Conservation (phyloP, 1,284 basidiomycete species). For the Neonothopanus nambi region DNA sequence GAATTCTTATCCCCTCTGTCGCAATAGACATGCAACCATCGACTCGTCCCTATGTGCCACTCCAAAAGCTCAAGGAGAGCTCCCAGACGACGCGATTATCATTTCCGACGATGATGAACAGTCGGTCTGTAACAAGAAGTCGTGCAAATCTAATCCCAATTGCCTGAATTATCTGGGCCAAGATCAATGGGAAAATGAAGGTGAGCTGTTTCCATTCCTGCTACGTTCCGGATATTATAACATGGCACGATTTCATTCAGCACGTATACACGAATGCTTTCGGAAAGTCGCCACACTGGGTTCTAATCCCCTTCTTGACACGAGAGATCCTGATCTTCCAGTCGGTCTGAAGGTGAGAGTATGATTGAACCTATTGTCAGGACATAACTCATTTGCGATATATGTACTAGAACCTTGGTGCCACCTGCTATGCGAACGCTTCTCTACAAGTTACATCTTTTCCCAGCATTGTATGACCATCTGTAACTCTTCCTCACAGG, state of each 20-base stretch:
- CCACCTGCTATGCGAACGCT: slow-evolving; percentile 92
- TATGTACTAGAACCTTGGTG: slow-evolving; percentile 76
- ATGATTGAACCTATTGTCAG: slow-evolving; percentile 13
- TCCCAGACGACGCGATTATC: slow-evolving; percentile 63
- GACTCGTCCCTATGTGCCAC: background rate
- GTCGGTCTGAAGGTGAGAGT: slow-evolving; percentile 79
- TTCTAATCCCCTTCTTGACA: slow-evolving; percentile 49
- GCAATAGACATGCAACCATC: slow-evolving; percentile 50
- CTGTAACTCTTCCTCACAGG: slow-evolving; percentile 34
- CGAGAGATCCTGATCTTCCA: slow-evolving; percentile 58
- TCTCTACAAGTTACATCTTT: slow-evolving; percentile 81
- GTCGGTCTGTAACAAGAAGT: slow-evolving; percentile 54
- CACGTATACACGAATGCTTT: slow-evolving; percentile 49
- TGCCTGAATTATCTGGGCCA: slow-evolving; percentile 88
- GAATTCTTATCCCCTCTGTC: slow-evolving; percentile 50
- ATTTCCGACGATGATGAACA: slow-evolving; percentile 59
- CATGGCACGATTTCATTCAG: background rate
- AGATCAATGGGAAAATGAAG: slow-evolving; percentile 71
- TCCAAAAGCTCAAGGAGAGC: slow-evolving; percentile 34
- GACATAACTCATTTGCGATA: slow-evolving; percentile 5
- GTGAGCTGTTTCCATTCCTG: slow-evolving; percentile 31
- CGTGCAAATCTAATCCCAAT: slow-evolving; percentile 73
- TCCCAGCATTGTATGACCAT: slow-evolving; percentile 44
- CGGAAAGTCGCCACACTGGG: slow-evolving; percentile 54
- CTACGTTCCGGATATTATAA: background rate